These are phyloP conservation scores for Ganoderma boninense DNA, from an alignment of 1,284 basidiomycete genomes.

Conservation along the genomic window DNA sequence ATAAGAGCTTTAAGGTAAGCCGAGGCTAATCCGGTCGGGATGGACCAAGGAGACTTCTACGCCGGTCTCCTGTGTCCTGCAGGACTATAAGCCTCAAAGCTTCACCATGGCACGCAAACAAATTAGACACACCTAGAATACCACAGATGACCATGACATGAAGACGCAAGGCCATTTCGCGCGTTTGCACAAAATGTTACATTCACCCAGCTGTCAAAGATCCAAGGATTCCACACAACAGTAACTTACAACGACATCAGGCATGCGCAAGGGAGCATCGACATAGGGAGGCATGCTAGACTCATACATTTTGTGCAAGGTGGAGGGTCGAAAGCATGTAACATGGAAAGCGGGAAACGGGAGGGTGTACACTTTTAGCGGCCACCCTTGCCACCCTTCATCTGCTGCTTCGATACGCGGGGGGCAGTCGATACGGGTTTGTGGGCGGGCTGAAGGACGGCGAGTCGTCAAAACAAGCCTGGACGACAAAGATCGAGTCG, in stretches of 20 bases:
- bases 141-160: too few relatives aligned
- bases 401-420: slow-evolving; percentile 95
- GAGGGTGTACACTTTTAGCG: slow-evolving; percentile 52
- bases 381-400: slow-evolving; percentile 89
- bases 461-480: not conserved
- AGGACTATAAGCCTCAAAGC: not conserved
- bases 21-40: not conserved
- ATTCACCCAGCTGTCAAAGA: not conserved
- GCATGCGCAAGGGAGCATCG: slow-evolving; percentile 29
- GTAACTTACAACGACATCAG: not conserved
- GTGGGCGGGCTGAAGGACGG: slow-evolving; percentile 36
- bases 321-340: slow-evolving; percentile 36
- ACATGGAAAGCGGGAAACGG: slow-evolving; percentile 32
- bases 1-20: not conserved
- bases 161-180: not conserved
- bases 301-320: slow-evolving; percentile 42
- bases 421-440: slow-evolving; percentile 67
- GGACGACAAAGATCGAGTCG: slow-evolving; percentile 21
- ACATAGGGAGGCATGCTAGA: slow-evolving; percentile 37
- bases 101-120: not conserved
- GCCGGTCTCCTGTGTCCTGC: not conserved
- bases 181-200: not conserved
- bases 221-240: not conserved
- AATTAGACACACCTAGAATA: not conserved
- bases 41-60: not conserved